A percentile compares a stretch with the other conserved stretches of the same genome.
Conservation (phyloP, 2,329 filamentous ascomycete genomes). For the Hirsutella rhossiliensis region DNA sequence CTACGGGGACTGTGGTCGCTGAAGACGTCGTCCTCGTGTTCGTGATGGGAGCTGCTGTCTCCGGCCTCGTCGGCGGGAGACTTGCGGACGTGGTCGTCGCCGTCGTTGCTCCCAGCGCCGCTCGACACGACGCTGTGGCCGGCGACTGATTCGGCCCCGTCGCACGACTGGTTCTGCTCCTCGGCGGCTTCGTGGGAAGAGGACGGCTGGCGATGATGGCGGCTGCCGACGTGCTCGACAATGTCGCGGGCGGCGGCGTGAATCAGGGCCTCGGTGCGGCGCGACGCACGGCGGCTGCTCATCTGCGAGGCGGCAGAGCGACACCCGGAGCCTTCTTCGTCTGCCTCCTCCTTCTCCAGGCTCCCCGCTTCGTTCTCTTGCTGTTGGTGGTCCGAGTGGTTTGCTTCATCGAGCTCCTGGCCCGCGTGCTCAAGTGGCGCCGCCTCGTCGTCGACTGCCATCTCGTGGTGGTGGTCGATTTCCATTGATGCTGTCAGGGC, state of each 20-base stretch:
- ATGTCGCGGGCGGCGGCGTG: slow-evolving; percentile 40
- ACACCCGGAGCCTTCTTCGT: not conserved
- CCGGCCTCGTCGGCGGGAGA: slow-evolving; percentile 21
- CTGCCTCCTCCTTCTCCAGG: not conserved
- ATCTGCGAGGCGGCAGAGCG: slow-evolving; percentile 10
- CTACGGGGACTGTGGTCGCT: slow-evolving; percentile 45
- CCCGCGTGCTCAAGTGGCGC: not conserved
- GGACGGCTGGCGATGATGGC: not conserved
- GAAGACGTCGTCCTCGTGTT: slow-evolving; percentile 44
- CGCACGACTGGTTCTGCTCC: too few relatives aligned
- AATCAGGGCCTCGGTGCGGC: slow-evolving; percentile 38
- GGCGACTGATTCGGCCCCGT: slow-evolving; percentile 7
- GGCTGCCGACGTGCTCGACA: slow-evolving; percentile 32
- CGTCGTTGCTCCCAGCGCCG: slow-evolving; percentile 5
- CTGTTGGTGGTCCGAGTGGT: not conserved
- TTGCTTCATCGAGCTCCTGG: not conserved
- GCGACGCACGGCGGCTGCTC: slow-evolving; percentile 25
- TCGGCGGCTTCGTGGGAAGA: too few relatives aligned
- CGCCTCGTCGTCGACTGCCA: not conserved
- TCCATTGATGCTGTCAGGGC: slow-evolving; percentile 4
- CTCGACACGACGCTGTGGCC: too few relatives aligned
- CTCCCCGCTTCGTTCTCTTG: not conserved
- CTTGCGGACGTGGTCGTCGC: slow-evolving; percentile 20
- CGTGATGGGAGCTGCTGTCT: slow-evolving; percentile 38
- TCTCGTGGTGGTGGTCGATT: slow-evolving; percentile 3